Evolutionary conservation across 176 grass and related monocot genomes (phyloP).

Genomic region (Melocanna baccifera): DNA sequence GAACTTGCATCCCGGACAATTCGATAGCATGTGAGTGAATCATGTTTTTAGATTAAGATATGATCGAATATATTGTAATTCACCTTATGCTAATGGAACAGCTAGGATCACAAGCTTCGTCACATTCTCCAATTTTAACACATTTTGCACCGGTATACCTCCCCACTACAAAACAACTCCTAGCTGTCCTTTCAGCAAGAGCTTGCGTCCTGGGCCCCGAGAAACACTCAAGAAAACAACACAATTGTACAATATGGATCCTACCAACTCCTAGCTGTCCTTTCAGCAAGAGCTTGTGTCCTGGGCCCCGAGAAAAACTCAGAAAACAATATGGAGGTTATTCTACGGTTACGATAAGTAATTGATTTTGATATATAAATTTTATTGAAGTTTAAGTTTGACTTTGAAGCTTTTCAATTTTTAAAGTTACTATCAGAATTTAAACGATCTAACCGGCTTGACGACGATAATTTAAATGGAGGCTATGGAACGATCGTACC

Average conservation of each 20-base stretch:
- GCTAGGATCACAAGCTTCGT: background rate
- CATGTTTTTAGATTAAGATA: background rate
- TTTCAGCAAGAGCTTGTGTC: background rate
- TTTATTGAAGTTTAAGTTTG: too few species aligned
- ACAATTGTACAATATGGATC: background rate
- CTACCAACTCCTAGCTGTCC: conserved; percentile 7
- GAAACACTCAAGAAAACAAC: background rate
- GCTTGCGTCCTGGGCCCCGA: background rate
- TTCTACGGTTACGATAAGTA: too few species aligned
- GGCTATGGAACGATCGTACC: too few species aligned
- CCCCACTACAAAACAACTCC: background rate
- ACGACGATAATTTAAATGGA: too few species aligned
- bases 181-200: background rate
- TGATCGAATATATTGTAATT: background rate
- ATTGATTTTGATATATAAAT: background rate
- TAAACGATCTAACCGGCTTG: too few species aligned
- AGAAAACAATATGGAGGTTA: background rate
- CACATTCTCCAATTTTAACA: background rate
- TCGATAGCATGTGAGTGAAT: background rate
- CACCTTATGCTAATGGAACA: background rate
- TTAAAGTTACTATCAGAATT: too few species aligned
- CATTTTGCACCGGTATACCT: background rate
- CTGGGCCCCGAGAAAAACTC: background rate
- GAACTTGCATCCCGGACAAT: background rate
- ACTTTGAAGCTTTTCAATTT: too few species aligned